Evolutionary conservation across 176 grass and related monocot genomes (phyloP).

Genomic region (Elaeis guineensis): DNA sequence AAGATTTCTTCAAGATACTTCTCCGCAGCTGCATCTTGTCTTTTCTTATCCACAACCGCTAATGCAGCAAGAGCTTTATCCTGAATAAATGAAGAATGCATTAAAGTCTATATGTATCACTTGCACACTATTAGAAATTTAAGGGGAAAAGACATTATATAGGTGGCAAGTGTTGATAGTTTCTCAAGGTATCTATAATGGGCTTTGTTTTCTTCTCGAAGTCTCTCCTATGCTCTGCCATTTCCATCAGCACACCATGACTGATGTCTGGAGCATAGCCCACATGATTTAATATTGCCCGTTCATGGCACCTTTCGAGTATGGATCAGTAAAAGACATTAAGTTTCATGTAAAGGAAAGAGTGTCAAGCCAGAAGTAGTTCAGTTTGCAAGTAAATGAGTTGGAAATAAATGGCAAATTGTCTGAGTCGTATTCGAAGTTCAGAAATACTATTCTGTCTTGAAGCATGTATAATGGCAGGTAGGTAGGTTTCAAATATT

Average conservation of each 20-base stretch:
- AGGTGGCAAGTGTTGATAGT: conserved; percentile 93
- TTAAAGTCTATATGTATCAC: conserved; percentile 14
- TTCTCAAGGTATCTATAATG: conserved; percentile 84
- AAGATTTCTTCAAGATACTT: conserved; percentile 94
- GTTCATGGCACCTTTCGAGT: too few relatives aligned
- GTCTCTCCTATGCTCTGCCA: conserved; percentile 90
- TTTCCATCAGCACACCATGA: conserved; percentile 98
- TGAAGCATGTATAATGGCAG: too few relatives aligned
- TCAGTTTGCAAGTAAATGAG: too few relatives aligned
- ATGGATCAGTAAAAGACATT: too few relatives aligned
- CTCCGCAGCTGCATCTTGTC: conserved; percentile 86
- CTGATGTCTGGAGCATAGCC: conserved; percentile 93
- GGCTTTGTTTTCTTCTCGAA: conserved; percentile 94
- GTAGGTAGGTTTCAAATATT: too few relatives aligned
- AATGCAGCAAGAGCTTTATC: conserved; percentile 96
- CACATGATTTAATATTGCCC: conserved; percentile 42
- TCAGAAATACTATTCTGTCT: too few relatives aligned
- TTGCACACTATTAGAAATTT: background rate
- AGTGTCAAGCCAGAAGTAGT: too few relatives aligned
- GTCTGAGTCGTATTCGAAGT: too few relatives aligned
- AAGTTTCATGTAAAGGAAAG: too few relatives aligned
- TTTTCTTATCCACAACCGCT: conserved; percentile 93
- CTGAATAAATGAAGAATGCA: conserved; percentile 29
- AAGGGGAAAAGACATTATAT: conserved; percentile 25
- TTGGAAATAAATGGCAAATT: too few relatives aligned